Evolutionary conservation across 1,284 basidiomycete genomes (phyloP).

Genomic region (Cerrena zonata): DNA sequence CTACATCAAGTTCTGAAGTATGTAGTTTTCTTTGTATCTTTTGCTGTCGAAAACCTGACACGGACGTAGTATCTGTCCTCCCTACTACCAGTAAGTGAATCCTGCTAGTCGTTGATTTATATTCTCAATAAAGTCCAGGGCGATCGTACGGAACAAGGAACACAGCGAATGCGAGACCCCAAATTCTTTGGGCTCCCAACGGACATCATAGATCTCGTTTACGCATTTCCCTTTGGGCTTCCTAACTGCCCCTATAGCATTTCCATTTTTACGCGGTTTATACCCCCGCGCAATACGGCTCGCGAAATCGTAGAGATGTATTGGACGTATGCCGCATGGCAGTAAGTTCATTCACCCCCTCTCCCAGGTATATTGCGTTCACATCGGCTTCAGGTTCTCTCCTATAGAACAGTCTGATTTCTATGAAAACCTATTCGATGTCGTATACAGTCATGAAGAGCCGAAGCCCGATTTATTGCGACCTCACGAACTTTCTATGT

Average conservation of each 20-base stretch:
- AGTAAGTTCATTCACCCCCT: constrained; percentile 32
- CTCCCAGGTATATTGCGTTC: background rate
- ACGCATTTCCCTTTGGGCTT: constrained; percentile 46
- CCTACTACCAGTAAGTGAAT: constrained; percentile 1
- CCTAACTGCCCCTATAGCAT: constrained; percentile 34
- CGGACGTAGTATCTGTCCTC: constrained; percentile 7
- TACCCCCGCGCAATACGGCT: constrained; percentile 38
- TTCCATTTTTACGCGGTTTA: constrained; percentile 32
- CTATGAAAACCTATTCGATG: constrained; percentile 31
- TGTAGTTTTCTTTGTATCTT: background rate
- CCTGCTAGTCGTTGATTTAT: background rate
- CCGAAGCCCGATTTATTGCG: constrained; percentile 33
- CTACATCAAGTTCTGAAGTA: constrained; percentile 13
- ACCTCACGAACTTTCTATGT: constrained; percentile 43
- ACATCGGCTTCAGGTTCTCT: constrained; percentile 32
- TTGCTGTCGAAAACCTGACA: no score
- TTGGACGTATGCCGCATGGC: constrained; percentile 41
- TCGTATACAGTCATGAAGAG: constrained; percentile 34
- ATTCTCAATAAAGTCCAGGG: constrained; percentile 2
- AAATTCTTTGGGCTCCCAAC: constrained; percentile 33
- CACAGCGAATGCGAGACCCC: constrained; percentile 12
- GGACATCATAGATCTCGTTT: constrained; percentile 40
- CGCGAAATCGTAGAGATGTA: constrained; percentile 36
- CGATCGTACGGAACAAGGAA: constrained; percentile 4
- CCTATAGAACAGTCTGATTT: constrained; percentile 38